Base-by-base conservation (phyloP, 2,329 filamentous ascomycete species). In the Fusarium burgessii region DNA sequence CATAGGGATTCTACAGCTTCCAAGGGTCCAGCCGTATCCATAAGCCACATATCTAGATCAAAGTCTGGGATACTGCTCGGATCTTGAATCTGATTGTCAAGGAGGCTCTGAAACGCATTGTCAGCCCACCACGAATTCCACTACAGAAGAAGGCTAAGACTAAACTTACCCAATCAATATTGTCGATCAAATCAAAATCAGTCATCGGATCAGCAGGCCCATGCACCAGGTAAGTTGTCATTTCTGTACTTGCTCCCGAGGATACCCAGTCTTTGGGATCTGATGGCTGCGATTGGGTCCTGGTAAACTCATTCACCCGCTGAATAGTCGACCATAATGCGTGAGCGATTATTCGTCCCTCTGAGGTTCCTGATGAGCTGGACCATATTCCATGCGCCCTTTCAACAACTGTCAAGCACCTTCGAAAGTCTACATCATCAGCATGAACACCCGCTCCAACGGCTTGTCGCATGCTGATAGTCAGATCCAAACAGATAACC, bases 401-500 rank as follows among this genome's bases (percentile, higher is more conserved):
- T 20, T 70, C 49, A 0, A 79, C 60, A 2, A 71, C 73, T 8
- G 7, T 7, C n/a, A 66, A 15, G 2, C 35, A 52, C 33, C 56
- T 52, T 8, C n/a, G 23, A 3, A 59, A 12, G 1, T 58, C 45
- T 1, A 27, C 15, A 2, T 47, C 4, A 0, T 42, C 33, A 11
- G 2, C 9, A 35, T 9, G 45, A 0, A 0, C 1, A 5, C 6
- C 14, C 2, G 67, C 25, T 23, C 66, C 46, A 6, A 13, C 49
- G 13, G 15, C 54, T 18, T 20, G 42, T 38, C 29, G 36, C 51
- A 78, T 70, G 20, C 54, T 62, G 5, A 79, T 56, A 0, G 77
- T 78, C 0, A 79, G 55, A 23, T 79, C 76, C 0, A 87, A 71
- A 58, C 84, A 88, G 6, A 88, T 72, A 17, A 88, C 82, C 82